Conservation (phyloP, 805 yeast species). For the Pachysolen tannophilus region DNA sequence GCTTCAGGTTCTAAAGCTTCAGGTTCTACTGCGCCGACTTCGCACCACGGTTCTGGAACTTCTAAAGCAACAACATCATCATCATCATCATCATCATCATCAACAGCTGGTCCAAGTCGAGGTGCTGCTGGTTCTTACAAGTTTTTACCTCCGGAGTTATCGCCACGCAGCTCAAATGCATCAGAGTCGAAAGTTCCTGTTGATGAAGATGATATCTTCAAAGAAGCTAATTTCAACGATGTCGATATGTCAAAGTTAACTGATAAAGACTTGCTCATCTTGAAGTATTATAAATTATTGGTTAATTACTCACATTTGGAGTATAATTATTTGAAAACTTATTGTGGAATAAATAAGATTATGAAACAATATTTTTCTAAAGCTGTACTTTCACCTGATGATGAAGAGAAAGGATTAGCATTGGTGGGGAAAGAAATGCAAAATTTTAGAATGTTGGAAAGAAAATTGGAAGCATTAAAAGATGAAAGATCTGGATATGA, state of each 20-base stretch:
- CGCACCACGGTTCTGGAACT: too few relatives aligned
- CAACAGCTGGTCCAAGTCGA: too few relatives aligned
- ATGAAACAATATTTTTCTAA: conserved; percentile 7
- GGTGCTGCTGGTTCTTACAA: too few relatives aligned
- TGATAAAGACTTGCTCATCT: too few relatives aligned
- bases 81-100: too few relatives aligned
- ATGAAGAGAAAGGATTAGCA: conserved; percentile 11
- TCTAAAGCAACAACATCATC: neutral
- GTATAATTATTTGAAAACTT: conserved; percentile 4
- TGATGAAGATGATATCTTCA: too few relatives aligned
- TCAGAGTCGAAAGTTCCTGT: too few relatives aligned
- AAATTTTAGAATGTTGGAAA: conserved; percentile 7
- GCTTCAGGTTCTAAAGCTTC: too few relatives aligned
- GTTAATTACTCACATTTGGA: conserved; percentile 2
- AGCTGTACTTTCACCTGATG: conserved; percentile 10
- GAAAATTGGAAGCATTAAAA: conserved; percentile 1
- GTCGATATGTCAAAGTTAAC: too few relatives aligned
- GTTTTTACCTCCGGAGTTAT: too few relatives aligned
- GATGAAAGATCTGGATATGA: neutral
- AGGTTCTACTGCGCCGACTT: neutral
- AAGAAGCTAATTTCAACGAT: too few relatives aligned
- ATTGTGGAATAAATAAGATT: conserved; percentile 2
- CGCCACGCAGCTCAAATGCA: too few relatives aligned
- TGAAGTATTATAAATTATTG: conserved; percentile 3
- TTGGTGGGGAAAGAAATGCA: conserved; percentile 7